phyloP scores from a whole-genome alignment of 1,139 yeast species.

The Hemisphaericaspora xylofermentans region DNA sequence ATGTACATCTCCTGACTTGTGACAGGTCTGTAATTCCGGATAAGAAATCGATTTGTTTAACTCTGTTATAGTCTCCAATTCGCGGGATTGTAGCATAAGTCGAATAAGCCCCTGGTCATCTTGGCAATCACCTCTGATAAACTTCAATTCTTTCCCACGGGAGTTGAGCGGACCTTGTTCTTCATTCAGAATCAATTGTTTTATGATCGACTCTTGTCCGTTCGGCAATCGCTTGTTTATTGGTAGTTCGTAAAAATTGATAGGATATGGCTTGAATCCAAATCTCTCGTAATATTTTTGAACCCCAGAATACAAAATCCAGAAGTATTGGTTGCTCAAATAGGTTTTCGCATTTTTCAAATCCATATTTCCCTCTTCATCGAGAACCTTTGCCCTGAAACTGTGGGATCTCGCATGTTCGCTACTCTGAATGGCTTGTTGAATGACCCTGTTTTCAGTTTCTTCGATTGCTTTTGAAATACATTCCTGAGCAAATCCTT shows the following conservation, averaged over 20 bases:
- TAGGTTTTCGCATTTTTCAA: constrained; percentile 33
- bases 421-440: constrained; percentile 24
- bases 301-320: constrained; percentile 40
- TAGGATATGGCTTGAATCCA: constrained; percentile 41
- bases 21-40: constrained; percentile 34
- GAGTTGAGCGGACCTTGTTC: constrained; percentile 3
- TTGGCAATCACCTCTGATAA: constrained; percentile 25
- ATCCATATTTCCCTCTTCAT: constrained; percentile 31
- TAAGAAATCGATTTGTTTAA: constrained; percentile 37
- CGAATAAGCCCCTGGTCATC: constrained; percentile 34
- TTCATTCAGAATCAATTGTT: constrained; percentile 8
- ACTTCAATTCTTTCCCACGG: constrained; percentile 30
- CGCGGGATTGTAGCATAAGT: constrained; percentile 34
- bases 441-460: constrained; percentile 32
- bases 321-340: constrained; percentile 37
- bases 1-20: constrained; percentile 37
- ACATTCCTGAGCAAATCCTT: constrained; percentile 33
- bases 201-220: constrained; percentile 21
- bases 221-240: constrained; percentile 18
- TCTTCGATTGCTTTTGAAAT: constrained; percentile 29
- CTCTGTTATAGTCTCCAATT: constrained; percentile 39
- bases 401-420: constrained; percentile 24
- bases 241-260: constrained; percentile 38
- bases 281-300: constrained; percentile 34
- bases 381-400: constrained; percentile 33